Conservation (phyloP, 2,329 filamentous ascomycete genomes). For the Sporothrix pseudoabietina region DNA sequence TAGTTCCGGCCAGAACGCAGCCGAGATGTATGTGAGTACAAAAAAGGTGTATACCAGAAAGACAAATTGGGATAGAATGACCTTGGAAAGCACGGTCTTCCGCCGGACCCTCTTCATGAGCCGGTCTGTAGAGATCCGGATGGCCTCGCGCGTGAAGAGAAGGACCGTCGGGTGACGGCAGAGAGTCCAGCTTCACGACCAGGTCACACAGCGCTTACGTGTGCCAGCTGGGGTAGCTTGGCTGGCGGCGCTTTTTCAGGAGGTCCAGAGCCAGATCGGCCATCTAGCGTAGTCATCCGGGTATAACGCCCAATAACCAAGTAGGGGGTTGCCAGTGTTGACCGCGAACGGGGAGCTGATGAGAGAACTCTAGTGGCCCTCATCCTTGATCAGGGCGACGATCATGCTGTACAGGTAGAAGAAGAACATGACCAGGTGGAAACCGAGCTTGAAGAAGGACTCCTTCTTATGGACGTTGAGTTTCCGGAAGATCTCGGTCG, state of each 20-base stretch:
- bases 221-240: neutral
- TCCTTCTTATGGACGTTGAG: conserved; percentile 99
- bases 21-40: neutral
- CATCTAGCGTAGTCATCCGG: neutral
- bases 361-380: conserved; percentile 66
- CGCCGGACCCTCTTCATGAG: neutral
- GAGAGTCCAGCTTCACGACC: neutral
- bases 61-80: neutral
- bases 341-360: neutral
- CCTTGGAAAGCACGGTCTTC: neutral
- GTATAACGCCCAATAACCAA: neutral
- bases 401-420: conserved; percentile 99
- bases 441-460: conserved; percentile 98
- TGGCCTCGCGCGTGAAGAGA: neutral
- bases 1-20: neutral
- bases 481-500: conserved; percentile 99
- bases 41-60: neutral
- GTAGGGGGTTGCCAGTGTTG: neutral
- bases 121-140: neutral
- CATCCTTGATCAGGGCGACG: conserved; percentile 93
- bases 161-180: neutral
- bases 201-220: neutral
- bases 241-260: neutral
- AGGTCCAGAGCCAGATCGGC: too few species aligned
- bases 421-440: conserved; percentile 99